phyloP scores from a whole-genome alignment of 345 rosid genomes.

The Carallia brachiata region DNA sequence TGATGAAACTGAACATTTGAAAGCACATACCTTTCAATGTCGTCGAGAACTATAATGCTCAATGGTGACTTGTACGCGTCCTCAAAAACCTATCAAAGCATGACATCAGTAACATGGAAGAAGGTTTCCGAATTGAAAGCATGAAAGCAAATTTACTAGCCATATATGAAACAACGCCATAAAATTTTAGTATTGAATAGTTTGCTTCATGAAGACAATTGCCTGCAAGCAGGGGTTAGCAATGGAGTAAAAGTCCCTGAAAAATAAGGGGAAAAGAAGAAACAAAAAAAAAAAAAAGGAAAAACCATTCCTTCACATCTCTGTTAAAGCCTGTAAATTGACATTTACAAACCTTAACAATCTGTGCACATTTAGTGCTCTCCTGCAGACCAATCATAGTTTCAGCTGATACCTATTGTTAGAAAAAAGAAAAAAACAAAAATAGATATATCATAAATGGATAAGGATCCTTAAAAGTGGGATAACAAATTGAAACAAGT shows the following conservation, averaged over 20 bases:
- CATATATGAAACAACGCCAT: constrained; percentile 8
- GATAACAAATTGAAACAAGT: neutral
- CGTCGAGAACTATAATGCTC: constrained; percentile 94
- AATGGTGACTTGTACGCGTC: constrained; percentile 97
- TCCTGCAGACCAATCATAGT: constrained; percentile 94
- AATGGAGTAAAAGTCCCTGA: neutral
- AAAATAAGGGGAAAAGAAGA: neutral
- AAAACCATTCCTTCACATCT: neutral
- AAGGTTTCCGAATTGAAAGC: neutral
- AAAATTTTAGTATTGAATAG: neutral
- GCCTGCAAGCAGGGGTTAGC: neutral
- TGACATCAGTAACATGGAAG: neutral
- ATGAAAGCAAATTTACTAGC: constrained; percentile 11
- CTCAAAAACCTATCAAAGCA: constrained; percentile 70
- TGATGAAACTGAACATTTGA: neutral
- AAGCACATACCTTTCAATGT: constrained; percentile 77
- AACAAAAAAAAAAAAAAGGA: neutral
- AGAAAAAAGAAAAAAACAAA: neutral
- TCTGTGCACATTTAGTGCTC: constrained; percentile 93
- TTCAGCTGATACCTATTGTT: constrained; percentile 80
- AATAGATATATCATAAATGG: neutral
- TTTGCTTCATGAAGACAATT: neutral
- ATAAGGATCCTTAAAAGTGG: neutral
- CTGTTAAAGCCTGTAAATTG: neutral
- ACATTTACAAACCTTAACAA: constrained; percentile 66